phyloP scores from a whole-genome alignment of 495 filamentous ascomycete species.

The Choiromyces venosus region DNA sequence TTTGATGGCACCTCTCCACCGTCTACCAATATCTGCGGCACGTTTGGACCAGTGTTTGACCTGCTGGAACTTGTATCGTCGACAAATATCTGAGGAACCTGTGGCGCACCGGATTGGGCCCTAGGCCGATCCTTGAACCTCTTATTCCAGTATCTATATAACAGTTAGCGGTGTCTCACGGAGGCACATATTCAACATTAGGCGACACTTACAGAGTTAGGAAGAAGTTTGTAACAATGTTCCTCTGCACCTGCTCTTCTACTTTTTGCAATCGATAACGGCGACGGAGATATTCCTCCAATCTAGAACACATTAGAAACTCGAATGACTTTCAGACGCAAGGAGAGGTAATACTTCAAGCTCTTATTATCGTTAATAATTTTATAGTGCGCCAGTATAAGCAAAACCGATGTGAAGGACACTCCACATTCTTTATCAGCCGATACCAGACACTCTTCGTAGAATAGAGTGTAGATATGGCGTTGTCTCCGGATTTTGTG shows the following conservation, averaged over 20 bases:
- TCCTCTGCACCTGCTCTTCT: slow-evolving; percentile 87
- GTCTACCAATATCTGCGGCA: slow-evolving; percentile 89
- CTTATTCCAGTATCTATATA: slow-evolving; percentile 64
- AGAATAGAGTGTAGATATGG: slow-evolving; percentile 80
- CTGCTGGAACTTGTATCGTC: slow-evolving; percentile 29
- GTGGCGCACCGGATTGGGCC: slow-evolving; percentile 67
- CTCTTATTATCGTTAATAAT: slow-evolving; percentile 98
- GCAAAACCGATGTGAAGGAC: slow-evolving; percentile 85
- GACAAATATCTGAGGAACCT: slow-evolving; percentile 50
- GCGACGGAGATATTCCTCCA: slow-evolving; percentile 92
- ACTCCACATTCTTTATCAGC: slow-evolving; percentile 83
- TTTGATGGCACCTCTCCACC: slow-evolving; percentile 50
- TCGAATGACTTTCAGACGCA: neutral
- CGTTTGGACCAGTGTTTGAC: slow-evolving; percentile 44
- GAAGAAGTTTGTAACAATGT: slow-evolving; percentile 89
- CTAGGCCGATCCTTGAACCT: slow-evolving; percentile 65
- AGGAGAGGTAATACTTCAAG: slow-evolving; percentile 54
- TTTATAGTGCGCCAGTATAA: slow-evolving; percentile 98
- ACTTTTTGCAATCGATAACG: slow-evolving; percentile 86
- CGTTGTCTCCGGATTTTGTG: slow-evolving; percentile 65
- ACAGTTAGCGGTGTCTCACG: neutral
- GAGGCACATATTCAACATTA: neutral
- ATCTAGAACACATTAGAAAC: slow-evolving; percentile 31
- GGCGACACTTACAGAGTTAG: slow-evolving; percentile 63
- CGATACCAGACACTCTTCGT: slow-evolving; percentile 91